Evolutionary conservation across 768 basidiomycete species (phyloP).

Genomic region (Leccinum rimulosum): DNA sequence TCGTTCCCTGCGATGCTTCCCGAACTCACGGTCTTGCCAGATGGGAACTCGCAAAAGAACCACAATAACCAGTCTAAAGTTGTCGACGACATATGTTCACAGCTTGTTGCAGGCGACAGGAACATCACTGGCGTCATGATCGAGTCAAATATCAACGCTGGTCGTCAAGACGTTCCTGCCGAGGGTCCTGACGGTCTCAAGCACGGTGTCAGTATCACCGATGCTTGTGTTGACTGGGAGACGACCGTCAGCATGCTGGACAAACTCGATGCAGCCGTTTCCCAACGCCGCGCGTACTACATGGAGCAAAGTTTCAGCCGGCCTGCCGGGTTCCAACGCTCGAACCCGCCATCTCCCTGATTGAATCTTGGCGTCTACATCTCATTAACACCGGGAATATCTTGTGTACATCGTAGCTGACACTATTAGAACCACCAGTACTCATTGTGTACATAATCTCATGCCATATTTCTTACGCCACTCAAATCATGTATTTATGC

Average conservation of each 20-base stretch:
- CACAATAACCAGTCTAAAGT: constrained; percentile 90
- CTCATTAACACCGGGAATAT: not conserved
- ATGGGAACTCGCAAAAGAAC: constrained; percentile 96
- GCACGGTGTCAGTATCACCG: constrained; percentile 85
- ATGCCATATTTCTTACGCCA: not conserved
- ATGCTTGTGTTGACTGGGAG: constrained; percentile 89
- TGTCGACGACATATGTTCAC: constrained; percentile 64
- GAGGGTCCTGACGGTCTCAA: constrained; percentile 67
- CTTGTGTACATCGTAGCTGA: not conserved
- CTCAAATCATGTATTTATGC: not conserved
- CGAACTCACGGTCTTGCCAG: constrained; percentile 34
- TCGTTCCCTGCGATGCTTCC: not conserved
- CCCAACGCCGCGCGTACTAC: constrained; percentile 24
- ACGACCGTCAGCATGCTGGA: constrained; percentile 74
- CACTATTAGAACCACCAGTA: not conserved
- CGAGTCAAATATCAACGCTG: constrained; percentile 90
- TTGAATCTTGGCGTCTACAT: not conserved
- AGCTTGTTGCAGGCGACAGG: constrained; percentile 65
- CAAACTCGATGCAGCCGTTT: constrained; percentile 52
- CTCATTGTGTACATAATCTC: not conserved
- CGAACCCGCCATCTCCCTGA: constrained; percentile 14
- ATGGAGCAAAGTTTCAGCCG: constrained; percentile 25
- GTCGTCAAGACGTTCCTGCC: constrained; percentile 83
- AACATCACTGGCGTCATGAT: constrained; percentile 96
- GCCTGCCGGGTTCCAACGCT: constrained; percentile 30